These are phyloP conservation scores for Cyberlindnera petersonii DNA, from an alignment of 805 yeast genomes.

Conservation along the genomic window DNA sequence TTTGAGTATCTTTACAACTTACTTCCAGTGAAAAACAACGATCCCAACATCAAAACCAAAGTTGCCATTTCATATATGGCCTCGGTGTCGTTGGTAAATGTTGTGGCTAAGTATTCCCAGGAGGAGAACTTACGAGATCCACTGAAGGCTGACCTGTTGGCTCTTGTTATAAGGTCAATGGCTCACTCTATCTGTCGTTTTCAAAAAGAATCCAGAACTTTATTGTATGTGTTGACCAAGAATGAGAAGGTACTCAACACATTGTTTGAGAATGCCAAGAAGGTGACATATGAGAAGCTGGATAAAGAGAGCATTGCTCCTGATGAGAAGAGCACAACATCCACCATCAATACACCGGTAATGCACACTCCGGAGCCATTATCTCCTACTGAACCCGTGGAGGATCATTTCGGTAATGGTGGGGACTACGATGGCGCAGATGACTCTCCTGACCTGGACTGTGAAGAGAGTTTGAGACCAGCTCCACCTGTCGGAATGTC, in stretches of 20 bases:
- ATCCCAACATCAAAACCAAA: constrained; percentile 30
- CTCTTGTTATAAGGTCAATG: constrained; percentile 54
- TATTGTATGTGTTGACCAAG: constrained; percentile 45
- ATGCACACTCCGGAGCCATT: constrained; percentile 10
- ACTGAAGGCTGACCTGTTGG: constrained; percentile 51
- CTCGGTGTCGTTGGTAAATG: constrained; percentile 41
- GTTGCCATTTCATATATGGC: constrained; percentile 46
- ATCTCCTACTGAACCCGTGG: constrained; percentile 6
- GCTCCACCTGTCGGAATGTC: constrained; percentile 61
- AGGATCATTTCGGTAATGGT: constrained; percentile 9
- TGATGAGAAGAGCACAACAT: constrained; percentile 3
- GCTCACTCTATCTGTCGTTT: constrained; percentile 48
- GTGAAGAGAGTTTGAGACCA: constrained; percentile 43
- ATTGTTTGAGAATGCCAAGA: constrained; percentile 10
- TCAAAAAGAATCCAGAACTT: constrained; percentile 49
- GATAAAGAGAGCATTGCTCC: constrained; percentile 4
- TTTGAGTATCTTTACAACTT: constrained; percentile 61
- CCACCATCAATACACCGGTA: constrained; percentile 8
- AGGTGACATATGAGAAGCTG: constrained; percentile 2
- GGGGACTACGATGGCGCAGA: constrained; percentile 13
- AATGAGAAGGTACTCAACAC: constrained; percentile 30
- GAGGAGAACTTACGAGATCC: constrained; percentile 28
- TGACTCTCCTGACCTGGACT: constrained; percentile 18
- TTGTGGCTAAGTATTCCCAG: constrained; percentile 30
- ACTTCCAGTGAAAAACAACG: constrained; percentile 39